Base-by-base conservation (phyloP, 1,284 basidiomycete species). In the Gomphus bonarii region DNA sequence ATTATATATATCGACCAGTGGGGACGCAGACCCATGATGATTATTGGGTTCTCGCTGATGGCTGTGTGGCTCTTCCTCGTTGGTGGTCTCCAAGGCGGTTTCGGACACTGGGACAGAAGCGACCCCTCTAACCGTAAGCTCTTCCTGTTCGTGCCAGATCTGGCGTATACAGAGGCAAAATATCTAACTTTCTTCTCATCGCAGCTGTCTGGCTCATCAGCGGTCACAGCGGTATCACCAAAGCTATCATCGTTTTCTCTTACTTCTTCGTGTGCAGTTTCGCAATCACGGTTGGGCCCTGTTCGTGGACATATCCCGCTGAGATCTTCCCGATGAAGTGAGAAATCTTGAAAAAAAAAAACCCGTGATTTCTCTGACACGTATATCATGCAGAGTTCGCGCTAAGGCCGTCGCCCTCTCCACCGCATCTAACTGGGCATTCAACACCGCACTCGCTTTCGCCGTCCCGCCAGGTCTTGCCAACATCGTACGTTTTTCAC, bases 1-100 rank as follows among this genome's bases (percentile, higher is more conserved):
- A 86, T 88, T 67, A 71, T 86, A 64, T 88, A 81, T 70, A 86
- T 88, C 63, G 86, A 89, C 67, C 75, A 72, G 66, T 88, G 85
- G 84, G 87, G 87, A 59, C 83, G 87, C 47, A 78, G 86, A n/a
- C 86, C 86, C 7, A 82, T 89, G 75, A 72, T 88, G 2, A 72
- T 89, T 59, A 70, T 70, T 48, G 86, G 86, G 22, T 79, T 80
- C 0, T 67, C 79, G 9, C 67, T 80, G 57, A 88, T 88, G 87
- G 84, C 82, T 46, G 80, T 85, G 73, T 88, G 77, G 74, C 77
- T 89, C 61, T 84, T 75, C 73, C 79, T 88, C 54, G 87, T 90
- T 65, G 86, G 86, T 58, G 84, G 83, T 53, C 75, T 89, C 18
- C 85, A 88, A 66, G 84, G 76, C 35, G 66, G 74, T 40, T 88